Percentiles rank a stretch among this genome's conserved stretches.
Conservation (phyloP, 225 moss, liverwort and hornwort genomes). For the Pseudisothecium myosuroides region DNA sequence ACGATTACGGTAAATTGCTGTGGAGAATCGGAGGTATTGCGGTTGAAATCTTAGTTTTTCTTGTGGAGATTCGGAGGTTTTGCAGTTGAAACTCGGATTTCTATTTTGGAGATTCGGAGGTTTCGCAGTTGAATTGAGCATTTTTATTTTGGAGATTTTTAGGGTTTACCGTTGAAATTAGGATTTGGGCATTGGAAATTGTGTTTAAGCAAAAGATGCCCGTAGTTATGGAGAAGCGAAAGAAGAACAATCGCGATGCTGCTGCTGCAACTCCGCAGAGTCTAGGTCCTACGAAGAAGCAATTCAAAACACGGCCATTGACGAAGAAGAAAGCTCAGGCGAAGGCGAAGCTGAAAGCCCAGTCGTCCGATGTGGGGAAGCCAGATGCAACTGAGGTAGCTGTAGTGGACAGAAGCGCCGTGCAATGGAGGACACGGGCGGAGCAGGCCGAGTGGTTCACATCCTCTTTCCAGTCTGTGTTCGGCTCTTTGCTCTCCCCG, state of each 20-base stretch:
- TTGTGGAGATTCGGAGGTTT: background rate
- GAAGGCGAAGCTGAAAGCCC: constrained; percentile 3
- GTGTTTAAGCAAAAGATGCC: background rate
- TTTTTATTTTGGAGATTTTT: background rate
- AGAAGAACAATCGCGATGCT: background rate
- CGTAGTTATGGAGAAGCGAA: constrained; percentile 16
- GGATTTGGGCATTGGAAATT: background rate
- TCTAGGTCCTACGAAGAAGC: constrained; percentile 14
- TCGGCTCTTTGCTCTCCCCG: constrained; percentile 35
- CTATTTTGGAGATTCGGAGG: background rate
- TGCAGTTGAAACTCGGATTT: background rate
- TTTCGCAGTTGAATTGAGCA: background rate
- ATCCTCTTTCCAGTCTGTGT: constrained; percentile 29
- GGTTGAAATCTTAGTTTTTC: background rate
- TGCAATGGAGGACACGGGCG: constrained; percentile 46
- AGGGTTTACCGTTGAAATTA: background rate
- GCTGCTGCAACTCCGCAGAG: background rate
- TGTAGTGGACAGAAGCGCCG: constrained; percentile 15
- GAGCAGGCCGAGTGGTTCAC: constrained; percentile 70
- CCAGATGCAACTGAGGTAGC: background rate
- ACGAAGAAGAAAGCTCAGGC: constrained; percentile 53
- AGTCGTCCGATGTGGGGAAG: background rate
- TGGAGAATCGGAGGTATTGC: background rate
- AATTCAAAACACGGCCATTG: constrained; percentile 45
- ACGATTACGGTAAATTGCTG: background rate